Percentiles rank a stretch among this genome's conserved stretches.
Evolutionary conservation across 495 filamentous ascomycete species (phyloP).

Genomic region (Zalerion maritima): DNA sequence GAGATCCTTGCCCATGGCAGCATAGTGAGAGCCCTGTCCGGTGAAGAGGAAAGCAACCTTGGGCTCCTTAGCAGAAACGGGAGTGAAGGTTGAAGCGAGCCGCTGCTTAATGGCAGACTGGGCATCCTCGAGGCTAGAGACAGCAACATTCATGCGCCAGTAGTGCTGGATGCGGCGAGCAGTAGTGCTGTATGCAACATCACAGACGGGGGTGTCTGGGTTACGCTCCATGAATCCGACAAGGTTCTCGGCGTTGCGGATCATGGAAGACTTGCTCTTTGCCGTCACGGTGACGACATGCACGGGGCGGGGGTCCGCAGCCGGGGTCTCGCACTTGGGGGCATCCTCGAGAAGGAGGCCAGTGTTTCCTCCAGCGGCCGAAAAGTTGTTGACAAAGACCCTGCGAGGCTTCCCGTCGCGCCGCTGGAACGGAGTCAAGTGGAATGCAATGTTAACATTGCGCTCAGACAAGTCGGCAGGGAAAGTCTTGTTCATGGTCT

Average conservation of each 20-base stretch:
- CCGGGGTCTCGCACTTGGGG: constrained; percentile 14
- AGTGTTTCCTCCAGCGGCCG: constrained; percentile 54
- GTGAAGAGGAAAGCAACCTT: constrained; percentile 55
- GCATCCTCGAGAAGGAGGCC: constrained; percentile 47
- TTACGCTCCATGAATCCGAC: constrained; percentile 38
- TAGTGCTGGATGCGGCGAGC: constrained; percentile 74
- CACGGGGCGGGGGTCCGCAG: constrained; percentile 31
- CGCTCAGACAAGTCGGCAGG: constrained; percentile 59
- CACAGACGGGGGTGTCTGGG: constrained; percentile 33
- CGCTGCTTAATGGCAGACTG: constrained; percentile 25
- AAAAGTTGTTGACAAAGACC: constrained; percentile 58
- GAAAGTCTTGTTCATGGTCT: constrained; percentile 61
- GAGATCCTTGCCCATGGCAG: constrained; percentile 56
- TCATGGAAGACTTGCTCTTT: constrained; percentile 41
- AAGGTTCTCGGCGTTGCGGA: constrained; percentile 34
- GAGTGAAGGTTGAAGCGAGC: constrained; percentile 30
- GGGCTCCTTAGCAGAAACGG: constrained; percentile 18
- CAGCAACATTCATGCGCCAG: constrained; percentile 50
- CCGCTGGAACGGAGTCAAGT: constrained; percentile 46
- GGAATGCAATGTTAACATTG: constrained; percentile 34
- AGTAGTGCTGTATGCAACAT: constrained; percentile 68
- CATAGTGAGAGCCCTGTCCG: constrained; percentile 53
- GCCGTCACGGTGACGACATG: constrained; percentile 45
- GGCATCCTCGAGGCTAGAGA: constrained; percentile 31
- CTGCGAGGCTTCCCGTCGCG: constrained; percentile 43